These are phyloP conservation scores for Xylariaceae sp. DNA, from an alignment of 2,329 filamentous ascomycete genomes.

Conservation along the genomic window DNA sequence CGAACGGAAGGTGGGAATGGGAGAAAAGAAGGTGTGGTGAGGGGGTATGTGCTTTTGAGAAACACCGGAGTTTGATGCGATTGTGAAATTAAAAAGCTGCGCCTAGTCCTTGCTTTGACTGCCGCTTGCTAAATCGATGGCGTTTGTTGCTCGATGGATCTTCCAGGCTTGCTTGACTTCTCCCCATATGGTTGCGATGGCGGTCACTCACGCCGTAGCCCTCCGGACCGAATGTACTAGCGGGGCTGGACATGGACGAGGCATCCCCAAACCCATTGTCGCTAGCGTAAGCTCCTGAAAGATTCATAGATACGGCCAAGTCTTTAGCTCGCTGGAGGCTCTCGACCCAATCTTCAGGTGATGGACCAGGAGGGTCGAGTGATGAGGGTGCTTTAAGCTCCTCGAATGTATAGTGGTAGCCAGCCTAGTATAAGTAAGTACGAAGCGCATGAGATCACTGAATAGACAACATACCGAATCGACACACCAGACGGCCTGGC, in stretches of 20 bases:
- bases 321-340: conserved; percentile 83
- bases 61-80: background rate
- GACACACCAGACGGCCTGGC: conserved; percentile 82
- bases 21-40: too few species aligned
- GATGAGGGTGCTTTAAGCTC: conserved; percentile 70
- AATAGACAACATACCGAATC: conserved; percentile 70
- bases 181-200: conserved; percentile 57
- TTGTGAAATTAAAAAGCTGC: conserved; percentile 66
- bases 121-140: conserved; percentile 82
- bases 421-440: conserved; percentile 55
- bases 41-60: too few species aligned
- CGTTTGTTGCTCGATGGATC: conserved; percentile 50
- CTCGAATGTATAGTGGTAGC: conserved; percentile 91
- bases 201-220: conserved; percentile 49
- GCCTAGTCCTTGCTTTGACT: conserved; percentile 91
- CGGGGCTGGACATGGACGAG: conserved; percentile 70
- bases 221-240: conserved; percentile 66
- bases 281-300: conserved; percentile 61
- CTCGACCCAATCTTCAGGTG: conserved; percentile 89
- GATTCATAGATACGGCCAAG: conserved; percentile 72
- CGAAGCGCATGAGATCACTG: conserved; percentile 6
- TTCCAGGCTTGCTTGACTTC: conserved; percentile 56
- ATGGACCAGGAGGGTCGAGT: conserved; percentile 58
- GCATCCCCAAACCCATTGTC: conserved; percentile 68
- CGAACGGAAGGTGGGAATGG: conserved; percentile 9